Evolutionary conservation across 345 rosid species (phyloP).

Genomic region (Sonneratia caseolaris): DNA sequence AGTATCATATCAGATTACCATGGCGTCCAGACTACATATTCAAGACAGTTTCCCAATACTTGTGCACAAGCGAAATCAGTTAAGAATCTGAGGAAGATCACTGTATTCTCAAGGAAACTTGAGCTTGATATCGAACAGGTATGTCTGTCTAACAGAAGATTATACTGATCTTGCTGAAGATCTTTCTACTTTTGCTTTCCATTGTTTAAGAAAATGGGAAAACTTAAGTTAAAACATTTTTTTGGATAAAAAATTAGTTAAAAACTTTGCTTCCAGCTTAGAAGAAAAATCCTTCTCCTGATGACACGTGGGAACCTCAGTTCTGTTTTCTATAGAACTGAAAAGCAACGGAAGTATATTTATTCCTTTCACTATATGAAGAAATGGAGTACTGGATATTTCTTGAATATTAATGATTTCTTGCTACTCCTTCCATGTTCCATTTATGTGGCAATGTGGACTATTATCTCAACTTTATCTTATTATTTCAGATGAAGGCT

Average conservation of each 20-base stretch:
- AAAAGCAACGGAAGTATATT: neutral
- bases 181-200: neutral
- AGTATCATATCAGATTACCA: constrained; percentile 35
- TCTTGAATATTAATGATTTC: neutral
- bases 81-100: constrained; percentile 33
- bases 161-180: neutral
- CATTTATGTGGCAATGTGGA: neutral
- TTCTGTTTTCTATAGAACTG: neutral
- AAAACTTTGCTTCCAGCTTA: neutral
- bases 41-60: constrained; percentile 27
- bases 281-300: no score
- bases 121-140: constrained; percentile 52
- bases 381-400: neutral
- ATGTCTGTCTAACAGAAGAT: constrained; percentile 7
- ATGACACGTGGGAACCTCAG: neutral
- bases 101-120: constrained; percentile 42
- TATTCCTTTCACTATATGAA: neutral
- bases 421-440: neutral
- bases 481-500: constrained; percentile 39
- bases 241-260: no score
- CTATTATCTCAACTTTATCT: neutral
- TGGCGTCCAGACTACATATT: constrained; percentile 53
- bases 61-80: constrained; percentile 38
- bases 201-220: neutral
- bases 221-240: neutral